Evolutionary conservation across 129 eudicot genomes (phyloP), one percentile per base, ranked within the genome.

Genomic region (Flaveria sonorensis): DNA sequence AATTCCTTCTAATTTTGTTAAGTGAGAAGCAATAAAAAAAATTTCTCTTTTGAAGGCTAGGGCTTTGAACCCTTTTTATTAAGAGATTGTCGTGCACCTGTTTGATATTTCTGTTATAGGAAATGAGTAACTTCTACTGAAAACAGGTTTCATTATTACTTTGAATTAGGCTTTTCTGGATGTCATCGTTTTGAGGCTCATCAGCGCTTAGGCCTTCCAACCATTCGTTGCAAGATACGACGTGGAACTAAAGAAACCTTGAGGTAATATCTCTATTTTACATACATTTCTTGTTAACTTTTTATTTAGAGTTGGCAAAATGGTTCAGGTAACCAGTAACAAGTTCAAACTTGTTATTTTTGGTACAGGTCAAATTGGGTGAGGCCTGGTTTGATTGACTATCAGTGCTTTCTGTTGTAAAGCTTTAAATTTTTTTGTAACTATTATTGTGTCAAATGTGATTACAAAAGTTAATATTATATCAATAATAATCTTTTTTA

Each of bases 151-250:
- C 12, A 62, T 28, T 28, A 26, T 62, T 28, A 43, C 47, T 15
- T 1, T 71, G 30, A 52, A 43, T 62, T 70, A 95, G 99, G 99
- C 53, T 95, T 95, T 79, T 95, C 99, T 11, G 99, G 99, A 45
- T 95, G 99, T 77, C 99, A 95, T 79, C 89, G 99, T 26, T 95
- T 79, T 70, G 99, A 95, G 85, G 99, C 99, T 77, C 99, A 95
- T 81, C 99, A 95, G 77, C 87, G 82, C 47, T 83, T 95, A 68
- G 99, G 97, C 32, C 91, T 95, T 30, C 95, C 97, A 57, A 91
- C 99, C 60, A 95, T 95, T 69, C 94, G 99, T 46, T 95, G 99
- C 85, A 95, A 95, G 84, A 77, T 95, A 77, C 96, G 99, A 1
- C 87, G 94, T 8, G 99, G 97, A 71, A 95, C 99, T 55, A 95